Base-by-base conservation (phyloP, 2,329 filamentous ascomycete genomes). In the Aureobasidium leucospermi region DNA sequence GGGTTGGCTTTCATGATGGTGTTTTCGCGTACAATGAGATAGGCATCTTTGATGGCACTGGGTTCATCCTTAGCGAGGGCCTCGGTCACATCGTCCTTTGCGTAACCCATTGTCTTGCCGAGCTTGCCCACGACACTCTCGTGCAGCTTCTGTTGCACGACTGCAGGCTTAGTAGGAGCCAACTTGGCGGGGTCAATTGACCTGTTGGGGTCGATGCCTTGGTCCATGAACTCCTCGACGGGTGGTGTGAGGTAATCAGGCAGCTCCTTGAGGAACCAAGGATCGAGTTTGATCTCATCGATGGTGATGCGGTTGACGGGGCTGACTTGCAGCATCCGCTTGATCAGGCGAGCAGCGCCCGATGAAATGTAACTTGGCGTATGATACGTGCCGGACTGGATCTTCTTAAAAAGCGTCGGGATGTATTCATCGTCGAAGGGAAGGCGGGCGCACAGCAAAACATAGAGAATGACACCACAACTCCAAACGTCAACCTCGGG, bases 371-470 rank as follows among this genome's bases (percentile, higher is more conserved):
- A 97, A 57, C 85, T 87, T 0, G 94, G 94, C 64, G 96, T 89
- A 67, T 89, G 89, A 75, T 96, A 99, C 63, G 90, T 91, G 45
- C 94, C 94, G 61, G 92, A 88, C 19, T 92, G 90, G 63, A 99
- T 99, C 78, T 99, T 99, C 74, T 94, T 93, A 77, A 99, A 99
- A 4, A 99, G 80, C 46, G 91, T 92, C 2, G 94, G 94, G 65
- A 99, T 99, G 71, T 97, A 96, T 68, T 99, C 94, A 71, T 99
- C 94, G 76, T 99, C 94, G 70, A 99, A 99, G 8, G 94, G 94
- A 46, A 99, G 79, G 45, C 84, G 74, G 38, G 84, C 84, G 10
- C 84, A 82, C n/a, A 86, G 73, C 62, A 86, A 74, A 47, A 86
- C 84, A 65, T 86, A 86, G 45, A 86, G 75, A 60, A 86, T 85